These are phyloP conservation scores for Esteya vermicola DNA, from an alignment of 2,329 filamentous ascomycete species.

Conservation along the genomic window DNA sequence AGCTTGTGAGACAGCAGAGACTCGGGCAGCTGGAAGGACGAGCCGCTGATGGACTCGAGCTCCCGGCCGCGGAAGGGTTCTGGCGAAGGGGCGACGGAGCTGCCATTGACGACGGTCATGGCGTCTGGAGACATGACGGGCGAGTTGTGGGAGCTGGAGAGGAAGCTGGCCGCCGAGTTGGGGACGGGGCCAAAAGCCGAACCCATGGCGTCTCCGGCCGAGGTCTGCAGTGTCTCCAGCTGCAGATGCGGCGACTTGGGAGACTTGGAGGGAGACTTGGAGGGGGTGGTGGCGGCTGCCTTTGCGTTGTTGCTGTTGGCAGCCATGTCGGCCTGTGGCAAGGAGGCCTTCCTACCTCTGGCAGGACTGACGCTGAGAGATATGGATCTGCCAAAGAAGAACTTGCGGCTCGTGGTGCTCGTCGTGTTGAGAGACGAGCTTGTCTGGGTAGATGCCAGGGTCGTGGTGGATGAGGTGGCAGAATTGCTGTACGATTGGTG, in stretches of 20 bases:
- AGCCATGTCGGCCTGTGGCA: neutral
- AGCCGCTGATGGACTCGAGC: constrained; percentile 31
- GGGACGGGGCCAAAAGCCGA: constrained; percentile 22
- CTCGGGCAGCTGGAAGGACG: constrained; percentile 58
- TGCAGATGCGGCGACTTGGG: neutral
- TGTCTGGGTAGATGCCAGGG: neutral
- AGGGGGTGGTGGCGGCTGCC: neutral
- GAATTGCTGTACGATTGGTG: neutral
- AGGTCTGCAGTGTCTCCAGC: too few relatives aligned
- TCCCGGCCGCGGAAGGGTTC: constrained; percentile 44
- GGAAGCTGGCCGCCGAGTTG: constrained; percentile 38
- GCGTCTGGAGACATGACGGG: constrained; percentile 41
- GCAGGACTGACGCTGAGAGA: constrained; percentile 1
- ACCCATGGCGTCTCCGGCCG: too few relatives aligned
- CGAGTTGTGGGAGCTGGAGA: constrained; percentile 41
- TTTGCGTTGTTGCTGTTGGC: neutral
- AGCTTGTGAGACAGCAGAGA: constrained; percentile 48
- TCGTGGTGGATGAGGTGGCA: constrained; percentile 3
- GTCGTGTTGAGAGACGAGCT: neutral
- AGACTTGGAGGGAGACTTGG: neutral
- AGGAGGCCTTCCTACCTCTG: neutral
- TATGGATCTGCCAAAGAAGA: neutral
- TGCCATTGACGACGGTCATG: constrained; percentile 37
- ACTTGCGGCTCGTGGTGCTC: neutral
- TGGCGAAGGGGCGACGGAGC: constrained; percentile 53